Conservation (phyloP, 1,284 basidiomycete genomes). For the Heterobasidion annosum region DNA sequence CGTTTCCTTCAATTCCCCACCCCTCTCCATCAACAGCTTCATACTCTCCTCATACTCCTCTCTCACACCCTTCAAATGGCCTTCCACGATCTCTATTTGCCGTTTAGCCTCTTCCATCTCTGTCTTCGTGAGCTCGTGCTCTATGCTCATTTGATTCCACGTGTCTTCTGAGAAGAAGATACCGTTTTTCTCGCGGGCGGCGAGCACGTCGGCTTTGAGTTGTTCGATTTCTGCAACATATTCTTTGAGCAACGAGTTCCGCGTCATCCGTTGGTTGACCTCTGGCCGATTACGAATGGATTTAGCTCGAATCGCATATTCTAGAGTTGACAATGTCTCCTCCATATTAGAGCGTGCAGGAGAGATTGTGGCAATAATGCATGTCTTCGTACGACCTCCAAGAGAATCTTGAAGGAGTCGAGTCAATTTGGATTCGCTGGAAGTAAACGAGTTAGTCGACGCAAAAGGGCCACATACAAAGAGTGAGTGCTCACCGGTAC, state of each 20-base stretch:
- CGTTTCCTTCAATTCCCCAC: constrained; percentile 66
- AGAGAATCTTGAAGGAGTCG: constrained; percentile 97
- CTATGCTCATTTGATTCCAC: constrained; percentile 76
- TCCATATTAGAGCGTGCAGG: constrained; percentile 91
- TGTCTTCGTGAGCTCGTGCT: constrained; percentile 68
- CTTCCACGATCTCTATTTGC: constrained; percentile 76
- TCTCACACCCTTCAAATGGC: constrained; percentile 69
- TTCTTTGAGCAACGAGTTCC: constrained; percentile 89
- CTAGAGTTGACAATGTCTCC: constrained; percentile 95
- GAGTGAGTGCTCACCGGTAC: constrained; percentile 57
- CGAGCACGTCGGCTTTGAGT: constrained; percentile 84
- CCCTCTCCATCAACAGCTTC: constrained; percentile 61
- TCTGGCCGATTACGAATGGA: constrained; percentile 96
- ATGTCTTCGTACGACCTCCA: constrained; percentile 97
- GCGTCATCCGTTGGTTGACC: constrained; percentile 90
- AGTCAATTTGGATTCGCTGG: constrained; percentile 87
- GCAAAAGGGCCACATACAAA: background rate
- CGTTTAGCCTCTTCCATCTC: constrained; percentile 77
- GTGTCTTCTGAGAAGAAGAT: constrained; percentile 87
- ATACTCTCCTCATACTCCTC: constrained; percentile 91
- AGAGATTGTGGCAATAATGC: constrained; percentile 94
- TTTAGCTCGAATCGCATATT: constrained; percentile 95
- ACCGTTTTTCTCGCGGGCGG: constrained; percentile 90
- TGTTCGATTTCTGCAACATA: constrained; percentile 95
- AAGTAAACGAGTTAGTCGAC: background rate